A percentile compares a stretch with the other conserved stretches of the same genome.
phyloP scores from a whole-genome alignment of 768 basidiomycete species.

The Trametes villosa region DNA sequence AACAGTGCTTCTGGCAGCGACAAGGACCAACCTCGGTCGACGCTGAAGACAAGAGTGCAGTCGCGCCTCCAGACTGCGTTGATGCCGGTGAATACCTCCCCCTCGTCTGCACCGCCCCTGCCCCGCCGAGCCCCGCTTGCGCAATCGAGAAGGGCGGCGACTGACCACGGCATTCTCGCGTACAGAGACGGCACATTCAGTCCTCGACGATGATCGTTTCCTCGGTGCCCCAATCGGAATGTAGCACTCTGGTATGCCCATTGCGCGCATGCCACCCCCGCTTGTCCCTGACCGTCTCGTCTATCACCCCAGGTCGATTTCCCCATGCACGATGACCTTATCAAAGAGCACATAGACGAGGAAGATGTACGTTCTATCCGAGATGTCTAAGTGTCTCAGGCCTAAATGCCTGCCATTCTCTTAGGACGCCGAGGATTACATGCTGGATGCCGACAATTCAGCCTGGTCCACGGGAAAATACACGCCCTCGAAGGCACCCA shows the following conservation, averaged over 20 bases:
- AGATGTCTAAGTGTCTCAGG: not conserved
- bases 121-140: constrained; percentile 3
- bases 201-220: constrained; percentile 18
- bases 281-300: not conserved
- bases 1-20: constrained; percentile 18
- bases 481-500: not conserved
- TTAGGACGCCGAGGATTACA: constrained; percentile 13
- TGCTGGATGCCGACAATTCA: constrained; percentile 22
- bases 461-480: constrained; percentile 21
- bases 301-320: constrained; percentile 28
- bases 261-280: too few relatives aligned
- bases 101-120: constrained; percentile 13
- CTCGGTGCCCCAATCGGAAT: constrained; percentile 32
- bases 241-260: constrained; percentile 34
- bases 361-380: constrained; percentile 7
- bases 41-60: constrained; percentile 28
- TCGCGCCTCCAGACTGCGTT: constrained; percentile 26
- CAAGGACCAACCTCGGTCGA: constrained; percentile 29
- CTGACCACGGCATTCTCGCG: not conserved
- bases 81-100: constrained; percentile 28
- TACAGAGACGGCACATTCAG: constrained; percentile 20
- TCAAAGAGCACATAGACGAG: constrained; percentile 1
- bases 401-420: not conserved
- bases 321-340: constrained; percentile 16
- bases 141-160: not conserved